Evolutionary conservation across 805 yeast genomes (phyloP), one percentile per base, ranked within the genome.

Genomic region (Ogataea degrootiae): DNA sequence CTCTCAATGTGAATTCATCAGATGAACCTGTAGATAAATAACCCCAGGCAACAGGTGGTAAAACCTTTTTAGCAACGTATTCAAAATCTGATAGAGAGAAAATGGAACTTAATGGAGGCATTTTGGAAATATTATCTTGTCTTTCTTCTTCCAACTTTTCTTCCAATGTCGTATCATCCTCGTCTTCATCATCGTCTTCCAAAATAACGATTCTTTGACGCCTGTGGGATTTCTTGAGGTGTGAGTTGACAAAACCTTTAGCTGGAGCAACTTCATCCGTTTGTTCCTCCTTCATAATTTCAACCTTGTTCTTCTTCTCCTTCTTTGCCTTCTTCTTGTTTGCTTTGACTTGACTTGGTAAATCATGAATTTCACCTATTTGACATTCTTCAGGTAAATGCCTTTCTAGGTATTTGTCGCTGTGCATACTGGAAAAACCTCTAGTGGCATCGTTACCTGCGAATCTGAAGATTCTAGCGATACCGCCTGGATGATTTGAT

Each of bases 11-110:
- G 54, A 91, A 78, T 67, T 91, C 98, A 61, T 91, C 96, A 62
- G 87, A 95, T 14, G 94, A 75, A 4, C 92, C 98, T 3, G 94
- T 81, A 1, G 91, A 81, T 61, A 87, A 86, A 64, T 90, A 91
- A 15, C 88, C 87, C 86, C 96, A 85, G 0, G 89, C 92, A n/a
- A 77, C 73, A 37, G 81, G 80, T 22, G 85, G 75, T 72, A 91
- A 72, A 34, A 87, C 77, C 50, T 79, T 76, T 37, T 87, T 74
- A 1, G 97, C 97, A 42, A 92, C 83, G 53, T 75, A 77, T 67
- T 91, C 97, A 62, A 91, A 92, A 66, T 91, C 97, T 52, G 79
- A 79, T 46, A 89, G 58, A 56, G 88, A 88, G 62, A 82, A 80
- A 46, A 90, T 78, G 51, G 77, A 80, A 6, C 76, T 68, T 26